Evolutionary conservation across 345 rosid species (phyloP), one percentile per base, ranked within the genome.

Genomic region (Linum usitatissimum): DNA sequence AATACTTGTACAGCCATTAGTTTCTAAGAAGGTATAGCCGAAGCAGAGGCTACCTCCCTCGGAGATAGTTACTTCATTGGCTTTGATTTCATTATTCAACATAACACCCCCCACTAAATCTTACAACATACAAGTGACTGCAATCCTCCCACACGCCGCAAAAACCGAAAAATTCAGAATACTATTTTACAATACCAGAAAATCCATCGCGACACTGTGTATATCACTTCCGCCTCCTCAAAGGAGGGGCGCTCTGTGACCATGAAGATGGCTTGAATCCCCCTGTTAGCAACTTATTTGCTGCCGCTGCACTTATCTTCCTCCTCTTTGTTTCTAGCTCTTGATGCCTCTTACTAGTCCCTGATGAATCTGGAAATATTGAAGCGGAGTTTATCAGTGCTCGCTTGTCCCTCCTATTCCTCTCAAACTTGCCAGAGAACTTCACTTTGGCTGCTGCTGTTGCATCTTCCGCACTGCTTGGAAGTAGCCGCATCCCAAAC

Each of bases 301-400:
- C 84, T 39, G 87, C 78, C 6, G 78, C 76, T 9, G 87, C 93
- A 63, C 81, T 70, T 36, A 90, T 82, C 64, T 80, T 94, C 71
- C 93, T 79, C 80, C 93, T 84, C 83, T 90, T 90, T 61, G 90
- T 75, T 69, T 83, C 96, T 18, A 90, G 79, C 65, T 82, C 86
- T 82, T 79, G 14, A 19, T 74, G 79, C 66, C 79, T 84, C 78
- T 79, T 77, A 75, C 75, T 78, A 3, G 80, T 63, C 54, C 61
- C 71, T 2, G 81, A 75, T 64, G 94, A 75, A 20, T 71, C 80
- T 0, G 85, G 72, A 71, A 94, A 94, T 7, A 94, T 90, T 15
- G 97, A 84, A 42, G 87, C 67, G n/a, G 86, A 70, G 55, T 76
- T 77, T 57, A 90, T 88, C 68, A 81, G 61, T 5, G 91, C 95